These are phyloP conservation scores for Lanmaoa pseudosensibilis DNA, from an alignment of 768 basidiomycete genomes.

Conservation along the genomic window DNA sequence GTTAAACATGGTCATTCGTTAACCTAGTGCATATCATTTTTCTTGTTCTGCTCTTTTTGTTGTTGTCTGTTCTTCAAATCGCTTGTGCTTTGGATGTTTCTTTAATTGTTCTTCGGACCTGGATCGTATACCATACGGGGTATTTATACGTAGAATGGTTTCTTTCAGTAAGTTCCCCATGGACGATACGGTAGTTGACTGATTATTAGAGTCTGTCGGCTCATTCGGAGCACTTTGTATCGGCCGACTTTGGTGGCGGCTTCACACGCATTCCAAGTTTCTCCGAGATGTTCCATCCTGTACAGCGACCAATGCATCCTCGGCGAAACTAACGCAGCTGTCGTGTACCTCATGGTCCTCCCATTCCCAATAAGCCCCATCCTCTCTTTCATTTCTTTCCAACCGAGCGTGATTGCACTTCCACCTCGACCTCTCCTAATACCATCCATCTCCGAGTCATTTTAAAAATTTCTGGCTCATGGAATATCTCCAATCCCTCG, in stretches of 20 bases:
- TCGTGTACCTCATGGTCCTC: conserved; percentile 17
- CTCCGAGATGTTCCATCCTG: conserved; percentile 1
- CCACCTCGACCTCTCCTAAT: neutral
- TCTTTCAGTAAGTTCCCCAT: neutral
- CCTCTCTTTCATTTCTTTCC: neutral
- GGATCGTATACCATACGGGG: neutral
- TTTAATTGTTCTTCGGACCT: neutral
- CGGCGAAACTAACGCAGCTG: conserved; percentile 23
- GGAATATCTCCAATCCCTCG: conserved; percentile 25
- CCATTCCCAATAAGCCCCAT: neutral
- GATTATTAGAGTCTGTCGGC: conserved; percentile 3
- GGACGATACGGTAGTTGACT: neutral
- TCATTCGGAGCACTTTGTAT: conserved; percentile 4
- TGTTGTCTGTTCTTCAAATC: neutral
- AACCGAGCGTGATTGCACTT: neutral
- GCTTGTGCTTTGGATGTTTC: neutral
- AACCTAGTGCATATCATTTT: neutral
- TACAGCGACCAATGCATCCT: conserved; percentile 16
- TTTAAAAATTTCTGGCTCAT: conserved; percentile 2
- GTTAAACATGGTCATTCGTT: neutral
- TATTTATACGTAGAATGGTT: neutral
- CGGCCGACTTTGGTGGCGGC: conserved; percentile 14
- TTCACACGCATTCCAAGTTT: conserved; percentile 9
- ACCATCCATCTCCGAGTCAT: neutral
- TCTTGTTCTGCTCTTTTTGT: neutral